Evolutionary conservation across 2,329 filamentous ascomycete genomes (phyloP), one percentile per base, ranked within the genome.

Genomic region (Verticillium nubilum): DNA sequence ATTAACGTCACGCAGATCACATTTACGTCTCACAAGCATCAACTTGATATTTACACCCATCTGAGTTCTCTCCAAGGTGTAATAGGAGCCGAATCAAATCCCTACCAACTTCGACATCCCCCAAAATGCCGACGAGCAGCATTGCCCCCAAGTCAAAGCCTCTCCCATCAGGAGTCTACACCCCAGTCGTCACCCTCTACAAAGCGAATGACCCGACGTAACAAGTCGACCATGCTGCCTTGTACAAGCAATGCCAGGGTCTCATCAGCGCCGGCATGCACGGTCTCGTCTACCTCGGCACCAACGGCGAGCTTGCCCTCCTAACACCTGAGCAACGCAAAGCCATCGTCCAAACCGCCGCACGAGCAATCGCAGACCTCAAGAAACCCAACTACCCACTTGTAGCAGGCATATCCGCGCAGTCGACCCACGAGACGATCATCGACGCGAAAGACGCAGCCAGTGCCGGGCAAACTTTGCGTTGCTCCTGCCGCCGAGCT

Each of bases 401-500:
- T 3, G 74, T 79, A 2, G 78, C 77, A 3, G 78, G 78, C 5
- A 74, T 79, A 25, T 76, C 73, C 0, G 78, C 73, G 0, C 84
- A 88, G 63, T 89, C 86, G 1, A 88, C 86, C 1, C 80, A 84
- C 59, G 87, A 90, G 70, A 84, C 86, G 12, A 83, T 91, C 59
- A 76, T 85, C 57, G 77, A 90, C 13, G 89, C 86, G 71, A 76
- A 78, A 57, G 87, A 90, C 66, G 87, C 88, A 5, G 80, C 81
- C 26, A 76, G 75, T 13, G 80, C 85, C 13, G 89, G 89, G 88
- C 85, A 62, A 86, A 87, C 67, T 86, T 87, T 65, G 86, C 83
- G 6, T 78, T 92, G 57, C 78, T 91, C 0, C 80, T 91, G 3
- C 87, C 88, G 5, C 88, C 88, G 3, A 83, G 82, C 29, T 91